phyloP scores from a whole-genome alignment of 257 asterid species.

The Avicennia marina region DNA sequence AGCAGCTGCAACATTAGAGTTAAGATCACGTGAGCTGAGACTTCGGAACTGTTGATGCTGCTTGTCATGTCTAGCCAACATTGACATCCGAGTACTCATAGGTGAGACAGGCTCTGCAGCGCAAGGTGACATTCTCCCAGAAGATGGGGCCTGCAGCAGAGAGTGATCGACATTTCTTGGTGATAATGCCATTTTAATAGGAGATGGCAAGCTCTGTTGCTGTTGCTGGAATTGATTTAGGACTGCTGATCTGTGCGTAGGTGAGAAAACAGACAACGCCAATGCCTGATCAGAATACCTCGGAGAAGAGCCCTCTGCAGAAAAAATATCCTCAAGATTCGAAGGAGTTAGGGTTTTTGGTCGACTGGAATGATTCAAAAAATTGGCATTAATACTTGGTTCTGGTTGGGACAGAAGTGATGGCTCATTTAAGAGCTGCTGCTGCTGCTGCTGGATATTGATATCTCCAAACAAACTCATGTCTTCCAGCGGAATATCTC shows the following conservation, averaged over 20 bases:
- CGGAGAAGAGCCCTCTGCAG: conserved; percentile 69
- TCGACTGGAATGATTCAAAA: conserved; percentile 48
- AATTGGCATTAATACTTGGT: conserved; percentile 23
- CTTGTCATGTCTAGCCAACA: conserved; percentile 53
- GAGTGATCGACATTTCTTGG: conserved; percentile 55
- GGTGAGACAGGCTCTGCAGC: conserved; percentile 77
- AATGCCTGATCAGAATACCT: conserved; percentile 52
- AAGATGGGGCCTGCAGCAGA: conserved; percentile 43
- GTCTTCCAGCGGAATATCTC: conserved; percentile 50
- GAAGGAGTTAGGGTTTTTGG: conserved; percentile 48
- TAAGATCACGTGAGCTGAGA: conserved; percentile 72
- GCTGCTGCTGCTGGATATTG: conserved; percentile 45
- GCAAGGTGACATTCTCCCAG: conserved; percentile 79
- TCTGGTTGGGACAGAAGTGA: conserved; percentile 34
- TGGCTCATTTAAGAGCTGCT: conserved; percentile 46
- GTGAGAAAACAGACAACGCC: conserved; percentile 49
- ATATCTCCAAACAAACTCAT: conserved; percentile 40
- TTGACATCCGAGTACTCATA: conserved; percentile 57
- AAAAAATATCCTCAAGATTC: conserved; percentile 68
- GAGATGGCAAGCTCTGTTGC: conserved; percentile 66
- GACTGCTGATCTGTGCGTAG: conserved; percentile 52
- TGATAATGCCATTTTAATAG: conserved; percentile 51
- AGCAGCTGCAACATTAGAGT: conserved; percentile 41
- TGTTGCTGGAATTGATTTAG: conserved; percentile 74
- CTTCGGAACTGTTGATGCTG: conserved; percentile 63